A percentile compares a stretch with the other conserved stretches of the same genome.
Evolutionary conservation across 306 rosid genomes (phyloP).

Genomic region (Citrullus colocynthis): DNA sequence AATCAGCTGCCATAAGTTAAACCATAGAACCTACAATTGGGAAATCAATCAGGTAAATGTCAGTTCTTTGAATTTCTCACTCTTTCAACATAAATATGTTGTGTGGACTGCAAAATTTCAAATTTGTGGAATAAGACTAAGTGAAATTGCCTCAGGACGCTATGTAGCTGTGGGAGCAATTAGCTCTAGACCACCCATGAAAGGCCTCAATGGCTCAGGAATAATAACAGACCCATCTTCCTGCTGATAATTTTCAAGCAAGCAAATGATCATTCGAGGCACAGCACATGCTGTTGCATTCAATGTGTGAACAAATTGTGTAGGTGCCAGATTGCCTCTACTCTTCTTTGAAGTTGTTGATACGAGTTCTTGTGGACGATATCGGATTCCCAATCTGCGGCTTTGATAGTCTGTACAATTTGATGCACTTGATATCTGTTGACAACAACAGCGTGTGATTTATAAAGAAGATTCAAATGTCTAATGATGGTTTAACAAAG

Average conservation of each 20-base stretch:
- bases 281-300: constrained; percentile 96
- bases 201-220: constrained; percentile 74
- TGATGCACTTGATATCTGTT: constrained; percentile 85
- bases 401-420: constrained; percentile 88
- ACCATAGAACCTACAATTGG: background rate
- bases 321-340: constrained; percentile 52
- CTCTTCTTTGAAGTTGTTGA: constrained; percentile 36
- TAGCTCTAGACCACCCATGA: constrained; percentile 56
- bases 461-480: background rate
- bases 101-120: background rate
- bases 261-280: constrained; percentile 74
- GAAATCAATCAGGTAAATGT: background rate
- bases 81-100: background rate
- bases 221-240: constrained; percentile 66
- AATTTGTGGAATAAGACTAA: background rate
- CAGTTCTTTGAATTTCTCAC: background rate
- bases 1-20: background rate
- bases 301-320: constrained; percentile 75
- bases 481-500: background rate
- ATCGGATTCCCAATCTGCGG: constrained; percentile 68
- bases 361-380: constrained; percentile 55
- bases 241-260: constrained; percentile 82
- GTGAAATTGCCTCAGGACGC: background rate
- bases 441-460: background rate
- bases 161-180: constrained; percentile 37